Conservation (phyloP, 257 asterid genomes). For the Ballota nigra region DNA sequence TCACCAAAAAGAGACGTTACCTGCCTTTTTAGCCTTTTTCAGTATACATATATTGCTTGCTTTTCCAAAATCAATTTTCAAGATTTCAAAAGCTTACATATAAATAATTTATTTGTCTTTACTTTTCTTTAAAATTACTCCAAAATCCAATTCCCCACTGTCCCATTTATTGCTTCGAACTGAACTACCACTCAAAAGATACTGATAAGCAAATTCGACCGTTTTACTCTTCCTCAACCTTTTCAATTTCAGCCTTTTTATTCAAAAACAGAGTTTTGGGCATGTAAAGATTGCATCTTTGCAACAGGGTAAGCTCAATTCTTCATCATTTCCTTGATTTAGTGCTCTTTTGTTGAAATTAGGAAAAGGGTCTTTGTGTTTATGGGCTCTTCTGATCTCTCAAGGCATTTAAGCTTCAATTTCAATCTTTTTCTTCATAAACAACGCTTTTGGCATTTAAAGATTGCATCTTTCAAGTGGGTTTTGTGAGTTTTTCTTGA, state of each 20-base stretch:
- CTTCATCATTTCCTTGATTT: slow-evolving; percentile 31
- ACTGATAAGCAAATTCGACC: slow-evolving; percentile 8
- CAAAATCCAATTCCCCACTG: slow-evolving; percentile 31
- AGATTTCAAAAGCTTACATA: background rate
- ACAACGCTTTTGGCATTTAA: too few relatives aligned
- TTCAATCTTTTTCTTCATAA: too few relatives aligned
- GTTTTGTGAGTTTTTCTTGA: too few relatives aligned
- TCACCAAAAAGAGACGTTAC: slow-evolving; percentile 70
- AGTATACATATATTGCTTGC: slow-evolving; percentile 18
- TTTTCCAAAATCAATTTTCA: slow-evolving; percentile 13
- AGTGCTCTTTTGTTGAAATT: slow-evolving; percentile 16
- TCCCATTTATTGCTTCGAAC: slow-evolving; percentile 55
- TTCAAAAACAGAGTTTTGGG: slow-evolving; percentile 16
- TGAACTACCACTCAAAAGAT: slow-evolving; percentile 33
- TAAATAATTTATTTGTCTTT: slow-evolving; percentile 23
- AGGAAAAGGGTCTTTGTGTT: slow-evolving; percentile 24
- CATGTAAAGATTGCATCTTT: slow-evolving; percentile 28
- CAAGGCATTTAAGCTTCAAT: background rate
- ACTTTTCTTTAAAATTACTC: slow-evolving; percentile 29
- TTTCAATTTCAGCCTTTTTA: slow-evolving; percentile 13
- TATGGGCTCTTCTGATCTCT: slow-evolving; percentile 8
- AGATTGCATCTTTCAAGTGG: too few relatives aligned
- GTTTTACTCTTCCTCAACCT: slow-evolving; percentile 25
- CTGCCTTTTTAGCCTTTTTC: slow-evolving; percentile 43
- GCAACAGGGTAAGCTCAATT: slow-evolving; percentile 17